Percentiles rank a stretch among this genome's conserved stretches.
These are phyloP conservation scores for Straminergon stramineum DNA, from an alignment of 225 moss, liverwort and hornwort species.

Conservation along the genomic window DNA sequence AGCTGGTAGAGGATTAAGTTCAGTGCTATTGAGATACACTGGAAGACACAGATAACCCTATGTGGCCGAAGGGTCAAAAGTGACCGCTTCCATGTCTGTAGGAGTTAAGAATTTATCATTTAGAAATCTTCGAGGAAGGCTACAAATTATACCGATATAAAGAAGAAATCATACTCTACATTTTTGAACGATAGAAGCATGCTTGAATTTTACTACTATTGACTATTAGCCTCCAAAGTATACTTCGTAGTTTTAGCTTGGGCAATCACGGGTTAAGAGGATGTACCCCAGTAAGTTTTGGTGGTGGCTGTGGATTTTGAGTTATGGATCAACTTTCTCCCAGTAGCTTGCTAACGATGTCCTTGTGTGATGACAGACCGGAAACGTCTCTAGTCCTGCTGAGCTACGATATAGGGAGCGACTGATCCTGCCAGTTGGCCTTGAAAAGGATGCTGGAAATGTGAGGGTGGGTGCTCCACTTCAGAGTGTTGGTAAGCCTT, in stretches of 20 bases:
- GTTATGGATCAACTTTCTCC: not conserved
- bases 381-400: slow-evolving; percentile 73
- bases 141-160: not conserved
- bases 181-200: not conserved
- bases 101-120: not conserved
- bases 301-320: not conserved
- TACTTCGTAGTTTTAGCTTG: not conserved
- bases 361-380: slow-evolving; percentile 44
- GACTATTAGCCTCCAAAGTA: not conserved
- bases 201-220: not conserved
- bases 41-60: not conserved
- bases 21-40: not conserved
- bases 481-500: slow-evolving; percentile 52
- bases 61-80: no score
- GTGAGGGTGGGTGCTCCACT: slow-evolving; percentile 68
- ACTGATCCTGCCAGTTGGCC: slow-evolving; percentile 58
- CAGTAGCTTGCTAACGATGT: not conserved
- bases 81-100: not conserved
- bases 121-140: not conserved
- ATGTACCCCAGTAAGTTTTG: not conserved
- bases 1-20: not conserved
- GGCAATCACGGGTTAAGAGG: not conserved
- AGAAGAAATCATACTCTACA: not conserved
- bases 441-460: slow-evolving; percentile 76
- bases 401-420: slow-evolving; percentile 78